A percentile compares a stretch with the other conserved stretches of the same genome.
Conservation (phyloP, 441 rosid species). For the Aleurites moluccanus region DNA sequence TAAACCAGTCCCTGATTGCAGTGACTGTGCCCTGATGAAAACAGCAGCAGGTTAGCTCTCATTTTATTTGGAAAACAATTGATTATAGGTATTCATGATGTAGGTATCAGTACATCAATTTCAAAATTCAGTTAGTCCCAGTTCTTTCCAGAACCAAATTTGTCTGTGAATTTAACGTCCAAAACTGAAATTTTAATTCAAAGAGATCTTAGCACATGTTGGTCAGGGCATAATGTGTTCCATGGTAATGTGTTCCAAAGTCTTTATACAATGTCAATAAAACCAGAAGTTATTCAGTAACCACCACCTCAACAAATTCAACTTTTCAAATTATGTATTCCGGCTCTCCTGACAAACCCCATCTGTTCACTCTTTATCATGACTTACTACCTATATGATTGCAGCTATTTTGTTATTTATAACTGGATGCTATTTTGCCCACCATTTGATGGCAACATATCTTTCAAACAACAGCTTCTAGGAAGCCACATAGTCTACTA, state of each 20-base stretch:
- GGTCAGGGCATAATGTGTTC: too few species aligned
- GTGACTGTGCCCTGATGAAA: conserved; percentile 76
- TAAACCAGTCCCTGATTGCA: conserved; percentile 89
- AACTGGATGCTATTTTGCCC: too few species aligned
- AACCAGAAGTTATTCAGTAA: not conserved
- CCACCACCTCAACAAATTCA: not conserved
- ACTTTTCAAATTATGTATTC: not conserved
- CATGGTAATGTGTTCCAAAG: too few species aligned
- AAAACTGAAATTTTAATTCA: not conserved
- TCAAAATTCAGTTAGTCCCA: not conserved
- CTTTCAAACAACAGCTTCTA: not conserved
- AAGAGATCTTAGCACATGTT: not conserved
- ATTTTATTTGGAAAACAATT: not conserved
- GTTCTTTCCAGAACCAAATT: not conserved
- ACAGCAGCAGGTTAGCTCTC: conserved; percentile 15
- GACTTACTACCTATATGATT: not conserved
- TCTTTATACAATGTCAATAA: not conserved
- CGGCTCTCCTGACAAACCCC: not conserved
- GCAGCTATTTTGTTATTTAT: not conserved
- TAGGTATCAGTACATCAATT: not conserved
- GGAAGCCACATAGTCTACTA: not conserved
- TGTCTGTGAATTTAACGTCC: not conserved
- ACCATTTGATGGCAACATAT: conserved; percentile 8
- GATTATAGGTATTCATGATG: not conserved
- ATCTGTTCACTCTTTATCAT: not conserved